Conservation (phyloP, 768 basidiomycete genomes). For the Lentinula raphanica region DNA sequence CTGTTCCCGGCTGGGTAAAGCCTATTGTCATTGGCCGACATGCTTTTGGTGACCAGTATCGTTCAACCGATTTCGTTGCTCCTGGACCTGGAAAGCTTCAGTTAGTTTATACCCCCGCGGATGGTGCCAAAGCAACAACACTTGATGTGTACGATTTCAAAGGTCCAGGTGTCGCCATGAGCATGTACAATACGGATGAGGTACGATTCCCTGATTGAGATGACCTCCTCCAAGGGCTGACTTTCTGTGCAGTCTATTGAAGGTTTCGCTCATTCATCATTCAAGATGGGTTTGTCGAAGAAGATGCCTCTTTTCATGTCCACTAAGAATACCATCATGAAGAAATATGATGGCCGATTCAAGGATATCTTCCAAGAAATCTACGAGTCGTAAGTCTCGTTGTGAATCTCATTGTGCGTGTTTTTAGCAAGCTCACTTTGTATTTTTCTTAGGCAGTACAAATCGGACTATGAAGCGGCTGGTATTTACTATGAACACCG, state of each 20-base stretch:
- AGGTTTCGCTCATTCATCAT: constrained; percentile 95
- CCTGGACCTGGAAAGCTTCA: constrained; percentile 93
- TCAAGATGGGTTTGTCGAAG: constrained; percentile 90
- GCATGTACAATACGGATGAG: constrained; percentile 99
- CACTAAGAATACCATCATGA: constrained; percentile 96
- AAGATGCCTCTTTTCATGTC: constrained; percentile 91
- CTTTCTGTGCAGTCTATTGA: constrained; percentile 60
- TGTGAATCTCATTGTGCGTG: neutral
- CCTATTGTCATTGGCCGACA: constrained; percentile 96
- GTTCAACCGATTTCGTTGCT: constrained; percentile 88
- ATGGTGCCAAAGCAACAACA: constrained; percentile 60
- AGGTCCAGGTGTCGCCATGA: constrained; percentile 87
- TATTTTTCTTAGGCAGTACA: constrained; percentile 52
- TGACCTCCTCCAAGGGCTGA: neutral
- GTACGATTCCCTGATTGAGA: constrained; percentile 28
- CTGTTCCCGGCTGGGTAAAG: constrained; percentile 94
- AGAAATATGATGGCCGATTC: constrained; percentile 98
- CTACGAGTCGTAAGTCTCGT: constrained; percentile 54
- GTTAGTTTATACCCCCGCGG: constrained; percentile 80
- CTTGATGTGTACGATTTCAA: constrained; percentile 93
- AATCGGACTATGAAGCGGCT: constrained; percentile 57
- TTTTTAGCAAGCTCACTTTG: neutral
- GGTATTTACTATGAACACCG: constrained; percentile 94
- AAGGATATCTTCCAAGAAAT: constrained; percentile 99
- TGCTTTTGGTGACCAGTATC: constrained; percentile 98